Evolutionary conservation across 257 asterid species (phyloP), one percentile per base, ranked within the genome.

Genomic region (Primulina huaijiensis): DNA sequence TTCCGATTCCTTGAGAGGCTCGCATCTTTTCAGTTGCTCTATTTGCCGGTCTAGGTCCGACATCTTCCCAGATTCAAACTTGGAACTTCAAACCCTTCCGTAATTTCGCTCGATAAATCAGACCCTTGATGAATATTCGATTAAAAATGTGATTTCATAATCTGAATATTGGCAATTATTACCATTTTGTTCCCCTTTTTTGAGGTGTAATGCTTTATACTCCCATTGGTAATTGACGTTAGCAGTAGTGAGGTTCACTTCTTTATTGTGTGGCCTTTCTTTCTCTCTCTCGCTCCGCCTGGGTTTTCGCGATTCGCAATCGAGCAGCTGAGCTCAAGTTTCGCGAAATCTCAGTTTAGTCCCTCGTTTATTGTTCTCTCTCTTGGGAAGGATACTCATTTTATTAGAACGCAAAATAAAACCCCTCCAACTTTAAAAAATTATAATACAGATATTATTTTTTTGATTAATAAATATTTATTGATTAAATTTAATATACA

Each of bases 21-120:
- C 97, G 79, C 98, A 92, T 79, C 96, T 72, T 78, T 88, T 93
- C 38, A 93, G 86, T 86, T 89, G 97, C 84, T 90, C 96, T 33
- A 90, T 93, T 74, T 93, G 99, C 74, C 87, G 88, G 80, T 93
- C 96, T 62, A 93, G 90, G 89, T 93, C 97, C 31, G 99, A 93
- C 96, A 85, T 88, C 79, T 63, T 81, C 70, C 30, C 69, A 65
- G 65, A 71, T 55, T 71, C 75, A 16, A 60, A 7, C 66, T 29
- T 65, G 55, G 17, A 16, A 43, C 53, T 43, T 3, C 6, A 56
- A 60, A 35, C 76, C 76, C 70, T 27, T 70, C 55, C 20, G 23
- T 52, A 56, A 53, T 27, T 61, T 66, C 63, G 57, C 34, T 40
- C 71, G 3, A 46, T 50, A 50, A 23, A 57, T 14, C 12, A 43